Evolutionary conservation across 139 green algal genomes (phyloP).

Genomic region (Chlorella vulgaris): DNA sequence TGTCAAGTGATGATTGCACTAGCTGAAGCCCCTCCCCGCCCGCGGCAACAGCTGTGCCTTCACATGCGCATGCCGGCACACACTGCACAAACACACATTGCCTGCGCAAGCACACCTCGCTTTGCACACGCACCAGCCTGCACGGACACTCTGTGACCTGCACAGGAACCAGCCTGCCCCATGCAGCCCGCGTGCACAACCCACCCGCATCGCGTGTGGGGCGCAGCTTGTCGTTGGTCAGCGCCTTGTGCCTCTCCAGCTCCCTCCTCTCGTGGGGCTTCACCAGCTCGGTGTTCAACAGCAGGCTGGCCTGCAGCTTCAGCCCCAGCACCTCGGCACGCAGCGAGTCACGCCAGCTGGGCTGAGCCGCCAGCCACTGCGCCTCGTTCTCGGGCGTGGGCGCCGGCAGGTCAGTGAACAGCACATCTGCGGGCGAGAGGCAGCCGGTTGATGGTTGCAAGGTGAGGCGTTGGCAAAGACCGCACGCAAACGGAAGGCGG

Average conservation of each 20-base stretch:
- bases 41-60: too few species aligned
- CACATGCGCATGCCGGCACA: too few species aligned
- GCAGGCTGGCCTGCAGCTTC: constrained; percentile 53
- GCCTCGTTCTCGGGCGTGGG: constrained; percentile 40
- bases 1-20: too few species aligned
- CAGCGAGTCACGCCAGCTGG: constrained; percentile 23
- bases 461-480: not conserved
- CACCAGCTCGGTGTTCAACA: not conserved
- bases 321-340: constrained; percentile 48
- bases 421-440: not conserved
- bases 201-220: constrained; percentile 39
- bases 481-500: too few species aligned
- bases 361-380: constrained; percentile 18
- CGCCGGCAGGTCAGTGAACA: constrained; percentile 80
- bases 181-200: not conserved
- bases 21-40: too few species aligned
- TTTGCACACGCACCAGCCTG: not conserved
- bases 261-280: constrained; percentile 16
- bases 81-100: too few species aligned
- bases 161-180: too few species aligned
- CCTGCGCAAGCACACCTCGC: not conserved
- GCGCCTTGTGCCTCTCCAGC: constrained; percentile 14
- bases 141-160: too few species aligned
- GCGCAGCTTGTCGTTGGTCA: constrained; percentile 39
- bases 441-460: not conserved